Base-by-base conservation (phyloP, 1,284 basidiomycete species). In the Mrakiaceae sp. region DNA sequence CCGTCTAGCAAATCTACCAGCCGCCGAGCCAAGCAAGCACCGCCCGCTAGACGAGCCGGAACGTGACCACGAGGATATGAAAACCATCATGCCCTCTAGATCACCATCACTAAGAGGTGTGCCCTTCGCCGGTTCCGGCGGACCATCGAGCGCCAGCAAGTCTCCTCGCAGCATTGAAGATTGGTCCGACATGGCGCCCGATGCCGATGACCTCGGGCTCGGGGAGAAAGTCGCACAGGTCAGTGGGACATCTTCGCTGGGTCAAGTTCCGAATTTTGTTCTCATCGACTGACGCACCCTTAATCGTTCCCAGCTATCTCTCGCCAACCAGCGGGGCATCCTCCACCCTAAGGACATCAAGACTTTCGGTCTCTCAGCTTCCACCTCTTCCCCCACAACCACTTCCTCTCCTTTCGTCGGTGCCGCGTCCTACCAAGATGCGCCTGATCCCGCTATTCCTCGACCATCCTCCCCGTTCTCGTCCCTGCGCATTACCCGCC, bases 291-390 rank as follows among this genome's bases (percentile, higher is more conserved):
- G 27, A 27, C 27, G 27, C 27, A 27, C 27, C 27, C 27, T 27
- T 2, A 2, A 27, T 27, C 27, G 27, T 27, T 27, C 27, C 27
- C 27, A 27, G 27, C 2, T 27, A 27, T 27, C 27, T 27, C 27
- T 27, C 14, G 27, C n/a, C 7, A 53, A 58, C 63, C 40, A 48
- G 9, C 81, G 83, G 50, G 87, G 88, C 2, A 80, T 93, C 16
- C 88, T 90, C 77, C 90, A 92, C 72, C 90, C 90, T 0, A 84
- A 90, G 72, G 90, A 93, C 72, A 87, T 93, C 72, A 87, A 87
- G 77, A 48, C 53, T 9, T 47, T 63, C 62, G 56, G 51, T 42
- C n/a, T 43, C 53, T 48, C 46, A 7, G n/a, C n/a, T 58, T 52
- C 69, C 27, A 12, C 64, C 6, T 63, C 69, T 27, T 64, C 65